Base-by-base conservation (phyloP, 345 rosid genomes). In the Physaria fendleri region DNA sequence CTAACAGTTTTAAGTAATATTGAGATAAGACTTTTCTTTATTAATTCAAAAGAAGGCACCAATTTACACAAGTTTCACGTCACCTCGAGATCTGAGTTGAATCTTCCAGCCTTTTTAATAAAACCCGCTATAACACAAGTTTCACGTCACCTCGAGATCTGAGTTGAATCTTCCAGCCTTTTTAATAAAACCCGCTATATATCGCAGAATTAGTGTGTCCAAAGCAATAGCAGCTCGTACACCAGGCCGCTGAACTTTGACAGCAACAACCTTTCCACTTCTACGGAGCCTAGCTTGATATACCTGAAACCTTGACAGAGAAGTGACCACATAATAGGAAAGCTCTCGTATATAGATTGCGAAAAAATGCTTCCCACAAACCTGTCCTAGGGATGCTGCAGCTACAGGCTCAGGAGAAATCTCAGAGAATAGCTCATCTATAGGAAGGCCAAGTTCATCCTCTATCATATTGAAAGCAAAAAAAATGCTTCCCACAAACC, bases 331-430 rank as follows among this genome's bases (percentile, higher is more conserved):
- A 50, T 17, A 16, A 5, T 5, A 7, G 25, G 18, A 52, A 59
- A 41, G 61, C 27, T 28, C 56, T 18, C 49, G 35, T 42, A 42
- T 45, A 32, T 10, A 12, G 21, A 29, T 47, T 5, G n/a, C 37
- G 12, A 40, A 54, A 47, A 47, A 35, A 47, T 43, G 42, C 27
- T 28, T 45, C 39, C 7, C 6, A 14, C 18, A 12, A 48, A 88
- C 96, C 93, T 92, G 98, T 44, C 96, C 98, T 30, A 88, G 95
- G 30, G 98, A 92, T 23, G 98, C 96, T 65, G 96, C 95, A 42
- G 95, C 96, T 43, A 75, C 57, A 56, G 96, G 96, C 79, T 92
- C 84, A 25, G 85, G 95, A 16, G 96, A 92, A 63, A 92, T 92
- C 80, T 92, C 96, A 3, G 82, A 79, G 79, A 92, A 92, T 61